Evolutionary conservation across 495 filamentous ascomycete genomes (phyloP).

Genomic region (Podospora tetraspora): DNA sequence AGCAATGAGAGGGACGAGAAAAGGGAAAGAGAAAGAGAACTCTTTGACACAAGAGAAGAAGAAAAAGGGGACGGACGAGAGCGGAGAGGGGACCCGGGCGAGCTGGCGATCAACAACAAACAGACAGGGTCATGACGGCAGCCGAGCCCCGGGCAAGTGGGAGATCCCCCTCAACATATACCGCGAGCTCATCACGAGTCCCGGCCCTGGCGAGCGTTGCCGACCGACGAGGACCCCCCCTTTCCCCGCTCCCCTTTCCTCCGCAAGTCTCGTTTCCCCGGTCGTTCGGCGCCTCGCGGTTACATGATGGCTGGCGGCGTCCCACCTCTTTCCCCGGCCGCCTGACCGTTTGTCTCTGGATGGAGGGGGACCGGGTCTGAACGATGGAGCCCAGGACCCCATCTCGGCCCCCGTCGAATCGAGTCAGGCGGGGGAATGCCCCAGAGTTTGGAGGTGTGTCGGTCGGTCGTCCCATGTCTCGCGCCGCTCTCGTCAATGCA

Average conservation of each 20-base stretch:
- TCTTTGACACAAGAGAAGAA: background rate
- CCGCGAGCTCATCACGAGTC: background rate
- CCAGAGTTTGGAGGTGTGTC: background rate
- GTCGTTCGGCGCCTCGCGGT: background rate
- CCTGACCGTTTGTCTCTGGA: background rate
- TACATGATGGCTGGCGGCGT: background rate
- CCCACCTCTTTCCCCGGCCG: background rate
- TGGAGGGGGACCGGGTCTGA: background rate
- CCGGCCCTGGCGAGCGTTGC: background rate
- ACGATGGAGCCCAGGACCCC: background rate
- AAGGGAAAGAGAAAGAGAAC: constrained; percentile 3
- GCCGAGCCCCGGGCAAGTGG: constrained; percentile 1
- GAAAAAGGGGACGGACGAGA: background rate
- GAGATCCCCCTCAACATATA: constrained; percentile 1
- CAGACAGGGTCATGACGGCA: constrained; percentile 7
- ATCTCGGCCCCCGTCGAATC: background rate
- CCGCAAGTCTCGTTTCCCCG: background rate
- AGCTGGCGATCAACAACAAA: constrained; percentile 3
- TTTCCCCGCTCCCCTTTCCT: background rate
- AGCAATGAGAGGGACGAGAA: background rate
- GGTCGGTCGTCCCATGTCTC: background rate
- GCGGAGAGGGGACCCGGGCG: background rate
- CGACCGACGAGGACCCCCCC: background rate
- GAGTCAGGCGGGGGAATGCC: constrained; percentile 7
- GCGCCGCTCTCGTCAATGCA: background rate